Base-by-base conservation (phyloP, 805 yeast genomes). In the Candida pseudofarinosa region DNA sequence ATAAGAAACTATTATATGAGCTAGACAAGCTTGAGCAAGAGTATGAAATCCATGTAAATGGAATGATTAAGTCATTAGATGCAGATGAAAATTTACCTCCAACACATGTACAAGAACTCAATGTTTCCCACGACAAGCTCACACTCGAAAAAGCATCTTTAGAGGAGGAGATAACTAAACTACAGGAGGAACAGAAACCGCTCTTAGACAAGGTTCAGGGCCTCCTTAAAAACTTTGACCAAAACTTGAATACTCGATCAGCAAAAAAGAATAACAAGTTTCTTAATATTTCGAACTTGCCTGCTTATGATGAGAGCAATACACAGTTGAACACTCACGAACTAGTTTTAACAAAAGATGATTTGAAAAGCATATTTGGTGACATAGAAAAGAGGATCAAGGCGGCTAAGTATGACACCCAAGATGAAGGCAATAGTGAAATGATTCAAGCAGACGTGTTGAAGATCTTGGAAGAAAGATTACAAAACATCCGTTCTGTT, bases 121-220 rank as follows among this genome's bases (percentile, higher is more conserved):
- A 52, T 17, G 35, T 37, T 13, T 52, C 63, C 31, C 53, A 52
- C 34, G 57, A 53, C 13, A 45, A 44, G 5, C 48, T 69, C 10
- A 19, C 47, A 3, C 37, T 30, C 3, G 44, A 49, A 15, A 53
- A 59, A 34, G 35, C 45, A 3, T 32, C 26, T 3, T 39, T 59
- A 3, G 40, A 50, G 12, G 46, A 47, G 16, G 58, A 56, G 23
- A 58, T 64, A 7, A 50, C 50, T n/a, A 50, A 56, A 14, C 54
- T 67, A 31, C 54, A 49, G 32, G 53, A 54, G 8, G 54, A 56
- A 5, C 66, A 68, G 42, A 56, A 64, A 39, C 76, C 74, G 2
- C 45, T 65, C 10, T 49, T 70, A 18, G 66, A 63, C 19, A 54
- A 67, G 38, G 65, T 69, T 61, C 51, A 51, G n/a, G 16, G 31